Evolutionary conservation across 2,329 filamentous ascomycete species (phyloP).

Genomic region (Ambrosiella beaveri): DNA sequence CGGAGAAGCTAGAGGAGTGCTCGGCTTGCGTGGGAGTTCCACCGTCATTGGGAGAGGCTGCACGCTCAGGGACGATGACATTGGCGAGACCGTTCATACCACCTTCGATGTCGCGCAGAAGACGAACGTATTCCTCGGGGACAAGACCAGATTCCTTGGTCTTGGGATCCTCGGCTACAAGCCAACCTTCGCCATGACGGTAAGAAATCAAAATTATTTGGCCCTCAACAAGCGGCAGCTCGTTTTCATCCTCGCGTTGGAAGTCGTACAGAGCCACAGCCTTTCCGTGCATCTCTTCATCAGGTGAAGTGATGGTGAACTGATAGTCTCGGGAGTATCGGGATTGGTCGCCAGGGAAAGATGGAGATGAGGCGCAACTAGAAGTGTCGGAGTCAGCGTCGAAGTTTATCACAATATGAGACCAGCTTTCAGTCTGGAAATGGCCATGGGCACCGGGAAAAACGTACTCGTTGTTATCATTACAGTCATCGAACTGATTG

Average conservation of each 20-base stretch:
- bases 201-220: conserved; percentile 96
- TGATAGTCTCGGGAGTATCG: conserved; percentile 84
- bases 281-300: conserved; percentile 96
- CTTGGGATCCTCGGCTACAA: conserved; percentile 89
- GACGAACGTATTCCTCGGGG: conserved; percentile 85
- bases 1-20: conserved; percentile 19
- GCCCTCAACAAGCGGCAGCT: conserved; percentile 78
- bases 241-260: conserved; percentile 87
- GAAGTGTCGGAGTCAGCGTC: conserved; percentile 37
- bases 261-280: conserved; percentile 94
- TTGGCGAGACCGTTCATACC: conserved; percentile 57
- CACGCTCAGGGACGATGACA: conserved; percentile 8
- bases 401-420: conserved; percentile 4
- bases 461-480: conserved; percentile 32
- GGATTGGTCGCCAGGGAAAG: conserved; percentile 48
- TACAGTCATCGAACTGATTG: conserved; percentile 46
- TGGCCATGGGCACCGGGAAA: conserved; percentile 13
- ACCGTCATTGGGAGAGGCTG: conserved; percentile 34
- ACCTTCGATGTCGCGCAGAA: conserved; percentile 84
- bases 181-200: conserved; percentile 88
- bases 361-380: conserved; percentile 41
- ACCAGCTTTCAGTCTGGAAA: not conserved
- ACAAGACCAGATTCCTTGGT: conserved; percentile 89
- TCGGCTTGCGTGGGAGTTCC: conserved; percentile 46
- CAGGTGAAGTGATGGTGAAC: conserved; percentile 84